Percentiles rank a stretch among this genome's conserved stretches.
Evolutionary conservation across 2,329 filamentous ascomycete genomes (phyloP).

Genomic region (Ophiocordyceps camponoti-saundersi): DNA sequence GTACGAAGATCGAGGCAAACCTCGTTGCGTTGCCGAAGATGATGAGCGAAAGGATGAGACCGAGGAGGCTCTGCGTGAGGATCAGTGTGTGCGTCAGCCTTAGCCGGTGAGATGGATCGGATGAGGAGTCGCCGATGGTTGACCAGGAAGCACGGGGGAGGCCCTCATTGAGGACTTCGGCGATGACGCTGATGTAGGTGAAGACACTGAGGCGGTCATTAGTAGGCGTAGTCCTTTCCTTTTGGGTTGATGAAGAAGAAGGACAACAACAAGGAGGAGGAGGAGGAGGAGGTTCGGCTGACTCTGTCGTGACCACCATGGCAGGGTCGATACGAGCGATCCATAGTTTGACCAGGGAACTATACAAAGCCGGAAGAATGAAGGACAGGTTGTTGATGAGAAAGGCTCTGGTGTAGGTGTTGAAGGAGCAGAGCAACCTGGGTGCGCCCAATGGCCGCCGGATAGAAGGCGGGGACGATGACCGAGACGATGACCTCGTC

Average conservation of each 20-base stretch:
- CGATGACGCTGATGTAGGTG: slow-evolving; percentile 51
- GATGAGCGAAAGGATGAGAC: slow-evolving; percentile 39
- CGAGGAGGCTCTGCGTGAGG: slow-evolving; percentile 39
- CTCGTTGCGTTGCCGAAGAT: slow-evolving; percentile 35
- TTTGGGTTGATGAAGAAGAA: neutral
- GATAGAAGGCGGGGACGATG: too few species aligned
- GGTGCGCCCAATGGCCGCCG: too few species aligned
- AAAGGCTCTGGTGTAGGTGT: slow-evolving; percentile 35
- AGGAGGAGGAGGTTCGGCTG: neutral
- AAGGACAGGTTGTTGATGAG: slow-evolving; percentile 47
- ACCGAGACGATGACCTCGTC: too few species aligned
- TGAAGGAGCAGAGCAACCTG: too few species aligned
- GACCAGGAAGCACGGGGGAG: slow-evolving; percentile 52
- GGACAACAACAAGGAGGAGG: too few species aligned
- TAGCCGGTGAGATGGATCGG: slow-evolving; percentile 31
- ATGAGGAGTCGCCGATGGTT: slow-evolving; percentile 47
- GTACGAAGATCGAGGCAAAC: slow-evolving; percentile 44
- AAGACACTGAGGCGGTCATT: slow-evolving; percentile 22
- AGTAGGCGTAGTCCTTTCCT: slow-evolving; percentile 26
- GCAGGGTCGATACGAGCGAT: slow-evolving; percentile 48
- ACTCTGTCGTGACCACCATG: slow-evolving; percentile 17
- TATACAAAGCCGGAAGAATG: slow-evolving; percentile 48
- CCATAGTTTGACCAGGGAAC: slow-evolving; percentile 54
- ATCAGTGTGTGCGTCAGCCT: slow-evolving; percentile 46
- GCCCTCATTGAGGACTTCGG: slow-evolving; percentile 56